Conservation (phyloP, 1,139 yeast genomes). For the Magnusiomyces tetraspermus region DNA sequence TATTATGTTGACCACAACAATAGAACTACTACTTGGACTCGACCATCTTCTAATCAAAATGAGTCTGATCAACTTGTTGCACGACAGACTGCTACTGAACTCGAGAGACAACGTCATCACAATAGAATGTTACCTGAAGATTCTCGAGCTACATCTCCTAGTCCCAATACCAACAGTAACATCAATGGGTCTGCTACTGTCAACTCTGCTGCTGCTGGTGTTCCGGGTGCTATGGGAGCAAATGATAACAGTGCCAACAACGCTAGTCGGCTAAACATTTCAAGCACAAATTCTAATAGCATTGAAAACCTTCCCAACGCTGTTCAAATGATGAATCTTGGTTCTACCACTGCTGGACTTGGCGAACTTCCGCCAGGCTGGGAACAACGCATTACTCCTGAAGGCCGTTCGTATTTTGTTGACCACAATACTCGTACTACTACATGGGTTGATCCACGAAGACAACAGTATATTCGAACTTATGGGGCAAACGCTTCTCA, state of each 20-base stretch:
- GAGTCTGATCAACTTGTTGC: slow-evolving; percentile 35
- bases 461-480: slow-evolving; percentile 95
- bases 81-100: slow-evolving; percentile 57
- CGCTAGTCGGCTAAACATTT: slow-evolving; percentile 16
- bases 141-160: slow-evolving; percentile 28
- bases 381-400: slow-evolving; percentile 98
- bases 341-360: slow-evolving; percentile 89
- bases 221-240: too few species aligned
- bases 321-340: slow-evolving; percentile 44
- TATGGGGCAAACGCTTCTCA: slow-evolving; percentile 42
- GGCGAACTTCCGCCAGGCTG: slow-evolving; percentile 98
- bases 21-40: slow-evolving; percentile 95
- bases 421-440: slow-evolving; percentile 98
- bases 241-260: too few species aligned
- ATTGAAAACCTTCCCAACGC: slow-evolving; percentile 37
- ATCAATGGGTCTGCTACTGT: not conserved
- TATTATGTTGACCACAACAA: slow-evolving; percentile 97
- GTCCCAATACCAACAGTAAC: not conserved
- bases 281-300: slow-evolving; percentile 47
- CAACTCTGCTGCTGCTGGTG: not conserved
- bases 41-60: slow-evolving; percentile 57
- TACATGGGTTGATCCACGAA: slow-evolving; percentile 99
- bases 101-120: slow-evolving; percentile 84
- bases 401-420: slow-evolving; percentile 95
- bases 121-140: slow-evolving; percentile 83